Evolutionary conservation across 2,329 filamentous ascomycete genomes (phyloP).

Genomic region (Pestalotiopsis sp.): DNA sequence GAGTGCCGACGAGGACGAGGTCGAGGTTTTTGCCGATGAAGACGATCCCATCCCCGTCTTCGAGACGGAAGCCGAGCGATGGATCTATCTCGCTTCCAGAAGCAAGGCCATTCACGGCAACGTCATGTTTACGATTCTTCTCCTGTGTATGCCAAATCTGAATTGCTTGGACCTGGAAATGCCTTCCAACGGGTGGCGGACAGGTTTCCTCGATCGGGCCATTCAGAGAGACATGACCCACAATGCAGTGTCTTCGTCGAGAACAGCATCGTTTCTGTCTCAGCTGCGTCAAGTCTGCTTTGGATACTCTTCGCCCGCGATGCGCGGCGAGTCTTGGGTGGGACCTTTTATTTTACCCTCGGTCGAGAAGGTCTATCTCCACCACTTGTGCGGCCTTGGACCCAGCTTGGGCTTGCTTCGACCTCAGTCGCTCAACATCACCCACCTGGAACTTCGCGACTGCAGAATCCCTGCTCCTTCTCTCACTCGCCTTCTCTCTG

Average conservation of each 20-base stretch:
- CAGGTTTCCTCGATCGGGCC: conserved; percentile 9
- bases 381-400: conserved; percentile 3
- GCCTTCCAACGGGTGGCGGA: background rate
- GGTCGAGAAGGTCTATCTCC: conserved; percentile 10
- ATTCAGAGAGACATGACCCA: background rate
- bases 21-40: background rate
- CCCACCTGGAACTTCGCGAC: conserved; percentile 16
- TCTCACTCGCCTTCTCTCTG: conserved; percentile 1
- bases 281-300: conserved; percentile 10
- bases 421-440: conserved; percentile 2
- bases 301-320: conserved; percentile 9
- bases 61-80: conserved; percentile 2
- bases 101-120: conserved; percentile 1
- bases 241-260: background rate
- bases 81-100: conserved; percentile 3
- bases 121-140: conserved; percentile 12
- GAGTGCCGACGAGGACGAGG: conserved; percentile 9
- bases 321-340: conserved; percentile 2
- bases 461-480: conserved; percentile 13
- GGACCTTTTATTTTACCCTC: conserved; percentile 8
- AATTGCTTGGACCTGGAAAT: conserved; percentile 14
- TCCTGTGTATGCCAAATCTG: conserved; percentile 10
- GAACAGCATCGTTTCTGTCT: background rate
- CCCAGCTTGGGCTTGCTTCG: background rate
- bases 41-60: conserved; percentile 3